Percentiles rank a stretch among this genome's conserved stretches.
phyloP scores from a whole-genome alignment of 139 green algal genomes.

The Tetratostichococcus sp. region DNA sequence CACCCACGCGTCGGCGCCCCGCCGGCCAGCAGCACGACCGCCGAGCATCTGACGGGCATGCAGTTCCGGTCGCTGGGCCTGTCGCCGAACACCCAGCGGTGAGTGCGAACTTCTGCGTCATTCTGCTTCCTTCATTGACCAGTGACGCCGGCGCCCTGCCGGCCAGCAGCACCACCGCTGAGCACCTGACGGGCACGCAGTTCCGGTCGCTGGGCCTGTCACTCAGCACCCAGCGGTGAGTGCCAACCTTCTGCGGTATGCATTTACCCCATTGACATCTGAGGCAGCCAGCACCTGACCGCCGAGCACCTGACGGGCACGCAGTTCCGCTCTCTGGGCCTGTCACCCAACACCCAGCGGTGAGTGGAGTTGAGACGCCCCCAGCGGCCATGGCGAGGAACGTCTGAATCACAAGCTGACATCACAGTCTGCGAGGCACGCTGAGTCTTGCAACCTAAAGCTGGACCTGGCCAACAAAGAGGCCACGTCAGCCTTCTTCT shows the following conservation, averaged over 20 bases:
- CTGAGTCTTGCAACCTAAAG: too few species aligned
- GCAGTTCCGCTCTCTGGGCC: not conserved
- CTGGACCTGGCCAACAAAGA: too few species aligned
- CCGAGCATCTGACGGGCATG: not conserved
- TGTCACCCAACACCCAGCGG: not conserved
- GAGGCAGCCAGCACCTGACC: not conserved
- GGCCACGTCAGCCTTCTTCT: too few species aligned
- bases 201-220: not conserved
- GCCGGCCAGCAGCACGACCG: not conserved
- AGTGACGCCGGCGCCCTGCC: too few species aligned
- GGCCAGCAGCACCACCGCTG: not conserved
- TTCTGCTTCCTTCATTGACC: too few species aligned
- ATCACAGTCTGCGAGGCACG: too few species aligned
- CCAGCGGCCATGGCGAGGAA: too few species aligned
- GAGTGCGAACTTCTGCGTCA: not conserved
- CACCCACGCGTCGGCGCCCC: not conserved
- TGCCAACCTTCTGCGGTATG: too few species aligned
- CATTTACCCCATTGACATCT: too few species aligned
- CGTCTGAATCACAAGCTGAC: too few species aligned
- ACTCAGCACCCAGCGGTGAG: not conserved
- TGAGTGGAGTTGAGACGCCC: too few species aligned
- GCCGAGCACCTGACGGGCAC: not conserved
- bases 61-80: not conserved
- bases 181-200: not conserved
- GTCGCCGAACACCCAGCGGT: not conserved